Conservation (phyloP, 768 basidiomycete species). For the Epithele typhae region DNA sequence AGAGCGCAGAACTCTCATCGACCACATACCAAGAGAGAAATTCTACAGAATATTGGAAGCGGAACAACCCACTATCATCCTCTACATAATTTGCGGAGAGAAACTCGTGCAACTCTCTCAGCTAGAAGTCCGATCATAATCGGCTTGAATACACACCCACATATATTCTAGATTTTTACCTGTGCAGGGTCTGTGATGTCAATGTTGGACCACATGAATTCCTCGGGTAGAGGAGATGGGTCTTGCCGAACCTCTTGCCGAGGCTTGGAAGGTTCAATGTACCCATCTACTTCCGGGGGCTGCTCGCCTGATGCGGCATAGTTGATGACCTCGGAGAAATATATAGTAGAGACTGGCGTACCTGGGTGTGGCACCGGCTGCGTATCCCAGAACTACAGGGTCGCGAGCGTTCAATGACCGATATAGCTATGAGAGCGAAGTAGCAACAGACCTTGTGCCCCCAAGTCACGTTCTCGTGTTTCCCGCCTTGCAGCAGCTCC, state of each 20-base stretch:
- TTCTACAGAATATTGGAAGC: constrained; percentile 93
- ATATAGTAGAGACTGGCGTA: constrained; percentile 27
- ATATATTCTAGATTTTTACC: constrained; percentile 33
- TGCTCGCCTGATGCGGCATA: constrained; percentile 51
- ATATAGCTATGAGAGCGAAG: not conserved
- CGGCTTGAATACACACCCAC: not conserved
- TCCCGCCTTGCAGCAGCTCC: constrained; percentile 79
- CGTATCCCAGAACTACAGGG: constrained; percentile 91
- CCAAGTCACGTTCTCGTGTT: constrained; percentile 77
- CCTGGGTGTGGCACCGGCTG: constrained; percentile 95
- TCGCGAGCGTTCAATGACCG: not conserved
- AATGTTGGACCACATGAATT: constrained; percentile 87
- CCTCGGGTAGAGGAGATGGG: constrained; percentile 82
- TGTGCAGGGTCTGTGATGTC: constrained; percentile 76
- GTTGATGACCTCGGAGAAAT: too few species aligned
- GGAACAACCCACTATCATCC: constrained; percentile 92
- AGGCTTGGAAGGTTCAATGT: constrained; percentile 79
- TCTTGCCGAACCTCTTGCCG: constrained; percentile 81
- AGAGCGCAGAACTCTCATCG: too few species aligned
- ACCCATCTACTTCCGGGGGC: constrained; percentile 71
- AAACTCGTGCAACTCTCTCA: constrained; percentile 88
- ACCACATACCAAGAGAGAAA: constrained; percentile 96
- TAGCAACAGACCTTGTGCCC: constrained; percentile 73
- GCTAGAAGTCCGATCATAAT: constrained; percentile 52
- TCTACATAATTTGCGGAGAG: constrained; percentile 95